Conservation (phyloP, 345 rosid genomes). For the Physaria fendleri region DNA sequence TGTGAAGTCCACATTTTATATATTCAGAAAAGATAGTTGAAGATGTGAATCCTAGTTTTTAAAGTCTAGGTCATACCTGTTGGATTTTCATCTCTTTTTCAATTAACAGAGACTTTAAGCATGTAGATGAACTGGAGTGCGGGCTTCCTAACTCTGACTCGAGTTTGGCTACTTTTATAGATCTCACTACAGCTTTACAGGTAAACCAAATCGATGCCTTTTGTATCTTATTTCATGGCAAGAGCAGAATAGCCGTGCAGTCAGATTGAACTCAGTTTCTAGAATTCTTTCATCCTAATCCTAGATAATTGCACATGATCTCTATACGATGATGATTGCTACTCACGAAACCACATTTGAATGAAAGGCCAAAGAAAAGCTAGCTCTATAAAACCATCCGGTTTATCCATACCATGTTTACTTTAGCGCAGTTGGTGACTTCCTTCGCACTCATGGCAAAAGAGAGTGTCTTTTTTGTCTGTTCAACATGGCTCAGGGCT, state of each 20-base stretch:
- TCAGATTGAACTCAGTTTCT: background rate
- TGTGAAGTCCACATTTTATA: background rate
- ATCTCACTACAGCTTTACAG: background rate
- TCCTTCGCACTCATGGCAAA: constrained; percentile 95
- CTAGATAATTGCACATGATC: background rate
- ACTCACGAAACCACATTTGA: background rate
- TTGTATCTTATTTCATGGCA: background rate
- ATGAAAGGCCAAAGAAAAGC: background rate
- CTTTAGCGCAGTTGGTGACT: constrained; percentile 82
- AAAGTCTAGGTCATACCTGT: constrained; percentile 41
- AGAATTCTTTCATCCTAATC: background rate
- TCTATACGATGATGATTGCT: background rate
- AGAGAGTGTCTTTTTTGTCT: constrained; percentile 76
- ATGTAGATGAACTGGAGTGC: constrained; percentile 52
- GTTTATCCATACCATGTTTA: constrained; percentile 60
- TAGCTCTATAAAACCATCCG: background rate
- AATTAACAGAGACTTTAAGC: constrained; percentile 47
- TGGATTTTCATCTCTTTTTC: constrained; percentile 74
- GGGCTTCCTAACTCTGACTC: constrained; percentile 87
- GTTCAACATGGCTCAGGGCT: constrained; percentile 86
- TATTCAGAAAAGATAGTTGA: background rate
- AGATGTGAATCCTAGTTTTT: background rate
- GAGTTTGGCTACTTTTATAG: constrained; percentile 77
- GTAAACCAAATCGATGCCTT: background rate
- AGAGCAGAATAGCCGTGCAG: background rate